Conservation (phyloP, 164 flowering plant species). For the Umbilicus rupestris region DNA sequence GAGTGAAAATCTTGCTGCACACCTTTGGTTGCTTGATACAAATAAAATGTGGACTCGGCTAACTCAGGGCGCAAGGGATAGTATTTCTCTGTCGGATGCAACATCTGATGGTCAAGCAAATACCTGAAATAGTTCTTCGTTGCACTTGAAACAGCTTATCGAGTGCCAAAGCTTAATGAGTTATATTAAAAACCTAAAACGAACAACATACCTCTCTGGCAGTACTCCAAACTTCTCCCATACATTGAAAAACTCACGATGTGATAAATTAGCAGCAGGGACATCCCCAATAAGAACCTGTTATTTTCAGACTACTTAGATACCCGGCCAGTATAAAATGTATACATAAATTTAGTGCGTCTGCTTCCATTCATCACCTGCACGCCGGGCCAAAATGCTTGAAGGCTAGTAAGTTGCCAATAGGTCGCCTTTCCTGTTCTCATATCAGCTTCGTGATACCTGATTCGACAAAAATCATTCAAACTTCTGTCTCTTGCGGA, state of each 20-base stretch:
- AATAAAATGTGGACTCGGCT: slow-evolving; percentile 92
- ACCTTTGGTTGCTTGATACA: slow-evolving; percentile 99
- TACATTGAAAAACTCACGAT: slow-evolving; percentile 79
- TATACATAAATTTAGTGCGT: slow-evolving; percentile 1
- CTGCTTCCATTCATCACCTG: slow-evolving; percentile 40
- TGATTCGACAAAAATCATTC: slow-evolving; percentile 14
- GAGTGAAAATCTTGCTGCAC: background rate
- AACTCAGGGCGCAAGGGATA: slow-evolving; percentile 97
- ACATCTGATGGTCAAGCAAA: slow-evolving; percentile 78
- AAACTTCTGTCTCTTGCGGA: background rate
- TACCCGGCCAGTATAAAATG: background rate
- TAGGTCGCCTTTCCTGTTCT: slow-evolving; percentile 91
- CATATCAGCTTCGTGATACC: slow-evolving; percentile 99
- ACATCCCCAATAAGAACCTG: slow-evolving; percentile 97
- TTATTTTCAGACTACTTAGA: slow-evolving; percentile 10
- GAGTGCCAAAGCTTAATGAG: background rate
- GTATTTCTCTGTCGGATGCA: slow-evolving; percentile 97
- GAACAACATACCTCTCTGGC: slow-evolving; percentile 69
- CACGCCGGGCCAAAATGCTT: slow-evolving; percentile 99
- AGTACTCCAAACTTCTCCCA: slow-evolving; percentile 93
- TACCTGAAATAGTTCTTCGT: slow-evolving; percentile 35
- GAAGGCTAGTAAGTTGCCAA: slow-evolving; percentile 99
- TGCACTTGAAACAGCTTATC: background rate
- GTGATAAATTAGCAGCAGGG: slow-evolving; percentile 85
- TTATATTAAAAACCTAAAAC: background rate